These are phyloP conservation scores for Mycena epipterygia DNA, from an alignment of 768 basidiomycete genomes.

Conservation along the genomic window DNA sequence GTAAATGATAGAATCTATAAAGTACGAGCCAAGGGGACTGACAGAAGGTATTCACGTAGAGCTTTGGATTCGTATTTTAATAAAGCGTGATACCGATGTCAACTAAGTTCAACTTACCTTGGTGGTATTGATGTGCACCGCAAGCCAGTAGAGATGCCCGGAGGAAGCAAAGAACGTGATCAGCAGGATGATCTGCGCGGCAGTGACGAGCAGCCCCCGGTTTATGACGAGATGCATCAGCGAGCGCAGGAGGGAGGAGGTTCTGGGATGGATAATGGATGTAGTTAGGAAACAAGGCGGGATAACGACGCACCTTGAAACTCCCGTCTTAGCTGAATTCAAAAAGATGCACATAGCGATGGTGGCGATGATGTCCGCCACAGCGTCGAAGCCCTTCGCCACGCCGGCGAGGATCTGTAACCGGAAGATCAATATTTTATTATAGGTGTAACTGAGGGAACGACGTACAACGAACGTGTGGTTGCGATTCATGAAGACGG, in stretches of 20 bases:
- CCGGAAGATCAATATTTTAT: not conserved
- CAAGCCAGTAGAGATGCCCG: slow-evolving; percentile 56
- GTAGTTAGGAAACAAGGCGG: not conserved
- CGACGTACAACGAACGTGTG: not conserved
- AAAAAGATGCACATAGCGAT: slow-evolving; percentile 59
- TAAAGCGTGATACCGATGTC: too few relatives aligned
- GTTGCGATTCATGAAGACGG: not conserved
- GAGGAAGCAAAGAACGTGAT: slow-evolving; percentile 57
- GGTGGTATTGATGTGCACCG: slow-evolving; percentile 63
- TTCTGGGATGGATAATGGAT: slow-evolving; percentile 42
- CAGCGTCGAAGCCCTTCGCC: slow-evolving; percentile 59
- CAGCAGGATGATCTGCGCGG: slow-evolving; percentile 56
- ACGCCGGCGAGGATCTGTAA: slow-evolving; percentile 58
- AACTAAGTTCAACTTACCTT: too few relatives aligned
- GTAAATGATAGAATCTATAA: too few relatives aligned
- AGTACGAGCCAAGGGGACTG: too few relatives aligned
- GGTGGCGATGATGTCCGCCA: slow-evolving; percentile 60
- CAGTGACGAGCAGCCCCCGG: slow-evolving; percentile 59
- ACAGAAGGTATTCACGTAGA: slow-evolving; percentile 65
- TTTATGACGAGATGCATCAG: slow-evolving; percentile 57
- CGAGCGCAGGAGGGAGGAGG: slow-evolving; percentile 54
- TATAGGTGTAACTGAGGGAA: not conserved
- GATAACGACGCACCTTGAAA: slow-evolving; percentile 46
- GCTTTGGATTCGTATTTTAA: too few relatives aligned
- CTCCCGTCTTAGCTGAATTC: slow-evolving; percentile 52